These are phyloP conservation scores for Arthrobotrys megalospora DNA, from an alignment of 2,329 filamentous ascomycete genomes.

Conservation along the genomic window DNA sequence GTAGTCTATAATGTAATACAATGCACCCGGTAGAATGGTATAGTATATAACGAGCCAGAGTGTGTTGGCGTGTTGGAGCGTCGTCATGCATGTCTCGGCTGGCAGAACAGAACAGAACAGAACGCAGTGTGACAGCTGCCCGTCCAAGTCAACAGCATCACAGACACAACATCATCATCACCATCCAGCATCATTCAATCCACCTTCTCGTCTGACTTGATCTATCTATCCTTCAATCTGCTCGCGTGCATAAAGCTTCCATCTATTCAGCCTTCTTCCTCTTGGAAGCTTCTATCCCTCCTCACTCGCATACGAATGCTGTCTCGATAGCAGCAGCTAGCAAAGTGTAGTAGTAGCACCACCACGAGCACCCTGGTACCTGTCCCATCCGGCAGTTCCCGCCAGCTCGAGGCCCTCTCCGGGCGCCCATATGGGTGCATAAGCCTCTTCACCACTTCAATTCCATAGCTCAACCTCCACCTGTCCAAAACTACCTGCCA, in stretches of 20 bases:
- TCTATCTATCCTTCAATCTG: background rate
- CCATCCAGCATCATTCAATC: background rate
- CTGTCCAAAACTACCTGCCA: background rate
- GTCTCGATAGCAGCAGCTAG: conserved; percentile 21
- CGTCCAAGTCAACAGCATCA: background rate
- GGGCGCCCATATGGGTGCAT: conserved; percentile 43
- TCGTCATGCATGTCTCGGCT: conserved; percentile 49
- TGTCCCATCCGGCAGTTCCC: conserved; percentile 45
- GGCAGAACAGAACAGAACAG: conserved; percentile 15
- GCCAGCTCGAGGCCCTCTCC: conserved; percentile 34
- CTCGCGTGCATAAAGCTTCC: conserved; percentile 5
- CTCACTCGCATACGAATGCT: conserved; percentile 15
- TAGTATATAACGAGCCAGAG: no score
- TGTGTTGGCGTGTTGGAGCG: conserved; percentile 57
- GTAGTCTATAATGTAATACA: background rate
- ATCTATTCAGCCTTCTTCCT: conserved; percentile 8
- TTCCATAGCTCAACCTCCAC: conserved; percentile 17
- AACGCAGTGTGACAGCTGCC: conserved; percentile 13
- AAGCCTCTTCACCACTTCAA: conserved; percentile 20
- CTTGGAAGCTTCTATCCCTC: conserved; percentile 3
- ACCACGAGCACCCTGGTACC: background rate
- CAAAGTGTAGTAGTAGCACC: background rate
- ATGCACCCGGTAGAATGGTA: background rate
- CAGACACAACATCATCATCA: conserved; percentile 14
- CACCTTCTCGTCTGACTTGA: background rate